Evolutionary conservation across 257 asterid species (phyloP), one percentile per base, ranked within the genome.

Genomic region (Ilex asprella): DNA sequence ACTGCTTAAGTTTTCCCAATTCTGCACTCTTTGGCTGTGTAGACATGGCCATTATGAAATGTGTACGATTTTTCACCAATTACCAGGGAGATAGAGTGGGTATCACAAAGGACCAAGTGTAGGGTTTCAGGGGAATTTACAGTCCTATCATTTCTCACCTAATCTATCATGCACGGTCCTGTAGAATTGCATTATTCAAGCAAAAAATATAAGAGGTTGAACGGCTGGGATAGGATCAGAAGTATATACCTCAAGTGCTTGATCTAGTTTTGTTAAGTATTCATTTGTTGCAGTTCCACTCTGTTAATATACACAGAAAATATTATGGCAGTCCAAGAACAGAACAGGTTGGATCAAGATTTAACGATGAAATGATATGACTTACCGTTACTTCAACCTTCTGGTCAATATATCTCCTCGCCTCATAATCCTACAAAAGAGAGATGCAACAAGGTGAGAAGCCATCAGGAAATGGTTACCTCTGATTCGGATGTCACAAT

Each of bases 371-470:
- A 56, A 16, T 31, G 51, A 44, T 53, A 54, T 65, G 67, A 21
- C 86, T 82, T 69, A 92, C 97, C 80, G 39, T 56, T 59, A 92
- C 89, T 89, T 89, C 94, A 68, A 92, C 95, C 80, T 76, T 73
- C 75, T 86, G 99, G 70, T 75, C 78, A 76, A 92, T 86, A 70
- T 65, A 74, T 73, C 86, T 81, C 78, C 89, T 81, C 55, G 96
- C 94, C 69, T 78, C 94, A 62, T 77, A 73, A 75, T 92, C 97
- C 99, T 92, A 65, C 31, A 71, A 39, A 64, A 15, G 46, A 55
- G 60, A 9, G 8, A 35, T 3, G 5, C 41, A 8, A 3, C 8
- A 3, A 35, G 8, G 41, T 8, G 27, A 35, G 41, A 35, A 35
- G 41, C 41, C 41, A 35, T 35, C 41, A 8, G 41, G 41, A 35